Evolutionary conservation across 805 yeast species (phyloP).

Genomic region (Clavispora fructus): DNA sequence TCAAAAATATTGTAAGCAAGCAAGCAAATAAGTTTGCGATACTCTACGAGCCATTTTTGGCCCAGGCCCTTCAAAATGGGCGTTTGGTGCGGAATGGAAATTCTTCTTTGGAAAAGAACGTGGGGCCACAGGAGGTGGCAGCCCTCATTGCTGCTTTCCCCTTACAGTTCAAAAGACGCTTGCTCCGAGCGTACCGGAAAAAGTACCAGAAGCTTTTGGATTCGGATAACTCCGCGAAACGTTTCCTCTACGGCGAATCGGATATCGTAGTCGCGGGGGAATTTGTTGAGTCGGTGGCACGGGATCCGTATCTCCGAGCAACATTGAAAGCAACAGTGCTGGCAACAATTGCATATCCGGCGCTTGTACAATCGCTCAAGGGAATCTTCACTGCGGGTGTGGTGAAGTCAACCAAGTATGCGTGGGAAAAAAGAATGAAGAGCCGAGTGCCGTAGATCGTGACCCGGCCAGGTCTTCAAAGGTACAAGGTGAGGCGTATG

Average conservation of each 20-base stretch:
- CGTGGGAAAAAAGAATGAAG: conserved; percentile 58
- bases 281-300: conserved; percentile 36
- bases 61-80: conserved; percentile 1
- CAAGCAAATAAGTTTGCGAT: conserved; percentile 65
- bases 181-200: conserved; percentile 5
- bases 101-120: not conserved
- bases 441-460: conserved; percentile 1
- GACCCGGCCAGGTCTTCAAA: too few relatives aligned
- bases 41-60: conserved; percentile 66
- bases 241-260: not conserved
- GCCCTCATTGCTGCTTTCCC: conserved; percentile 8
- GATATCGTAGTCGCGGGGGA: conserved; percentile 5
- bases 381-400: conserved; percentile 88
- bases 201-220: conserved; percentile 3
- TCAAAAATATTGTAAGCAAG: conserved; percentile 74
- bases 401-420: conserved; percentile 63
- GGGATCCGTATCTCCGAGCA: conserved; percentile 31
- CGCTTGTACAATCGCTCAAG: conserved; percentile 69
- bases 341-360: conserved; percentile 58
- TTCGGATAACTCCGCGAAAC: not conserved
- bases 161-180: conserved; percentile 5
- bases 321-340: conserved; percentile 24
- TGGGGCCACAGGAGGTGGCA: conserved; percentile 2
- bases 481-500: too few relatives aligned
- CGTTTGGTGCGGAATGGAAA: not conserved